These are phyloP conservation scores for Candida broadrunensis DNA, from an alignment of 805 yeast species.

Conservation along the genomic window DNA sequence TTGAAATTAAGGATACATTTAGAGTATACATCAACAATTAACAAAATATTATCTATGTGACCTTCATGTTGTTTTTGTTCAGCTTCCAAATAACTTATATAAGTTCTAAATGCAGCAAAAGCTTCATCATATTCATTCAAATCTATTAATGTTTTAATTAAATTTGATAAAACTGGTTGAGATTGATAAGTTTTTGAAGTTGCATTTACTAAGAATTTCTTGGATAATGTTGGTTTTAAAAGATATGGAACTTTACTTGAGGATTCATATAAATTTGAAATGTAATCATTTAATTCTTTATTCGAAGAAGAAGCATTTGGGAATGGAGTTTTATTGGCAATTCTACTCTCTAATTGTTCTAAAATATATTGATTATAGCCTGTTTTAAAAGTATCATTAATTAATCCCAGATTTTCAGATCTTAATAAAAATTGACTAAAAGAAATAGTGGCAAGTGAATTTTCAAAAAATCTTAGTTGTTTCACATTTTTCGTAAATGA, in stretches of 20 bases:
- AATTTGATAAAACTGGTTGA: conserved; percentile 27
- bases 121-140: conserved; percentile 42
- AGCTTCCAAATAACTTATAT: conserved; percentile 27
- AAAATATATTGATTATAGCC: conserved; percentile 25
- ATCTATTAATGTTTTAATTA: conserved; percentile 29
- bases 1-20: conserved; percentile 32
- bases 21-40: conserved; percentile 31
- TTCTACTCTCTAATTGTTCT: conserved; percentile 15
- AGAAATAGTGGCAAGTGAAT: conserved; percentile 21
- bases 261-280: conserved; percentile 28
- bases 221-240: conserved; percentile 21
- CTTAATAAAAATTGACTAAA: conserved; percentile 25
- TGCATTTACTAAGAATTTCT: conserved; percentile 27
- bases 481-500: conserved; percentile 10
- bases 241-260: conserved; percentile 21
- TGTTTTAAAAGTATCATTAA: conserved; percentile 15
- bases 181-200: conserved; percentile 36
- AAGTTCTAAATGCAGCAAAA: conserved; percentile 39
- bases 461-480: conserved; percentile 21
- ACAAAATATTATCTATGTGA: conserved; percentile 25
- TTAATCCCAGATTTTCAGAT: conserved; percentile 12
- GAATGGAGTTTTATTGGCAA: conserved; percentile 16
- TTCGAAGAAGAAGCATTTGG: conserved; percentile 26
- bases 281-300: conserved; percentile 20
- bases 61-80: conserved; percentile 31